These are phyloP conservation scores for Fusarium burgessii DNA, from an alignment of 2,329 filamentous ascomycete species.

Conservation along the genomic window DNA sequence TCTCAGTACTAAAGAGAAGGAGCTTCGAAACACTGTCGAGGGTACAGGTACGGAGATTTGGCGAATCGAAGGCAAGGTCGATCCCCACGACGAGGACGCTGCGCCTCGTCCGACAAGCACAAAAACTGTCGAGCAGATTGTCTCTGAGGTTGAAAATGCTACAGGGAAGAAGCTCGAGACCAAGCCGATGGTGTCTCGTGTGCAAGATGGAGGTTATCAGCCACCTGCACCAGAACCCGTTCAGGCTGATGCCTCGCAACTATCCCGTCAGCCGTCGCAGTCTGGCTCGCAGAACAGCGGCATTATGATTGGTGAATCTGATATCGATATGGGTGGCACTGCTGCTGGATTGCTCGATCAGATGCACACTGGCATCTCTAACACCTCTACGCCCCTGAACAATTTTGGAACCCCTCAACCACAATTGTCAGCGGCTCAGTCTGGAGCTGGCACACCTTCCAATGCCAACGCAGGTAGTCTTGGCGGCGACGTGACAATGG, in stretches of 20 bases:
- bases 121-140: slow-evolving; percentile 77
- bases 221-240: slow-evolving; percentile 65
- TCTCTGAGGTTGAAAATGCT: slow-evolving; percentile 77
- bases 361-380: slow-evolving; percentile 73
- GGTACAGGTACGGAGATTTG: slow-evolving; percentile 71
- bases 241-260: slow-evolving; percentile 49
- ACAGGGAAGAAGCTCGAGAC: slow-evolving; percentile 75
- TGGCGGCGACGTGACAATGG: slow-evolving; percentile 61
- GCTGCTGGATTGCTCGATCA: slow-evolving; percentile 75
- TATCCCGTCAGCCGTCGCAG: slow-evolving; percentile 67
- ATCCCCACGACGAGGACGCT: slow-evolving; percentile 63
- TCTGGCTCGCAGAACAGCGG: slow-evolving; percentile 68
- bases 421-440: slow-evolving; percentile 67
- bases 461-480: slow-evolving; percentile 60
- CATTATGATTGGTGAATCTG: slow-evolving; percentile 68
- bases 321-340: slow-evolving; percentile 74
- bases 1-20: slow-evolving; percentile 79
- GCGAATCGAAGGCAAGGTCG: slow-evolving; percentile 70
- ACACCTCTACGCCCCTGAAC: slow-evolving; percentile 69
- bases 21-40: slow-evolving; percentile 75
- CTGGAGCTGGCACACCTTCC: slow-evolving; percentile 68
- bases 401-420: slow-evolving; percentile 72
- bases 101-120: slow-evolving; percentile 53
- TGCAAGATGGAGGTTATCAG: slow-evolving; percentile 83
- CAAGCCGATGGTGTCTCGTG: slow-evolving; percentile 74